Conservation (phyloP, 2,329 filamentous ascomycete species). For the Plectosphaerella plurivora region DNA sequence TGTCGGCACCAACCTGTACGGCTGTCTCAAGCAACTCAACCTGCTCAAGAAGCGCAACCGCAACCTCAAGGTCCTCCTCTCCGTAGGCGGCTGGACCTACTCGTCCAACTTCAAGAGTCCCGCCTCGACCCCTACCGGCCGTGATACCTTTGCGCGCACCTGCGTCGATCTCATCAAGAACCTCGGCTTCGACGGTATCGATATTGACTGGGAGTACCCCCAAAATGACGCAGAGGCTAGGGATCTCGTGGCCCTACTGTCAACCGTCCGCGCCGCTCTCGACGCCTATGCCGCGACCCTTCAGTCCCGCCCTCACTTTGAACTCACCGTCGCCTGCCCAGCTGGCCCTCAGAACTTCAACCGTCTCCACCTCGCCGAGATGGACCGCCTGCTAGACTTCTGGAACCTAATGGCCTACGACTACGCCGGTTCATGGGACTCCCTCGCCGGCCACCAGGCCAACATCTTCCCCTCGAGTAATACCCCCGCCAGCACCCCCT, state of each 20-base stretch:
- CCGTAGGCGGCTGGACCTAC: conserved; percentile 92
- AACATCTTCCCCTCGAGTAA: conserved; percentile 63
- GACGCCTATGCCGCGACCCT: conserved; percentile 48
- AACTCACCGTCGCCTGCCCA: conserved; percentile 61
- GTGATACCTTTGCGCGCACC: conserved; percentile 66
- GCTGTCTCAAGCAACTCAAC: conserved; percentile 83
- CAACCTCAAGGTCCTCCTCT: conserved; percentile 79
- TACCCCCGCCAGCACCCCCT: conserved; percentile 67
- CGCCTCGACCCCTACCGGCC: conserved; percentile 65
- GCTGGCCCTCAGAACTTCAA: conserved; percentile 59
- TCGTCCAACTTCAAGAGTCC: conserved; percentile 76
- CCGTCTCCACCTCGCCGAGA: conserved; percentile 56
- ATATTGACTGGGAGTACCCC: conserved; percentile 68
- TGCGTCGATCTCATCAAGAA: conserved; percentile 75
- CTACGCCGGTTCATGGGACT: conserved; percentile 79
- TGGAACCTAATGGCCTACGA: conserved; percentile 90
- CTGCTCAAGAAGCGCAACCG: conserved; percentile 77
- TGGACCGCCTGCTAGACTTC: conserved; percentile 66
- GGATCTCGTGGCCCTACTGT: conserved; percentile 55
- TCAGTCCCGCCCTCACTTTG: conserved; percentile 45
- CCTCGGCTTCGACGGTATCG: conserved; percentile 70
- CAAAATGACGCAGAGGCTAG: conserved; percentile 48
- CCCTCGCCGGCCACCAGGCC: conserved; percentile 67
- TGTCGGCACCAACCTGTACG: conserved; percentile 75
- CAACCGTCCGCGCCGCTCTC: conserved; percentile 50